Evolutionary conservation across 2,329 filamentous ascomycete species (phyloP).

Genomic region (Exophiala bonariae): DNA sequence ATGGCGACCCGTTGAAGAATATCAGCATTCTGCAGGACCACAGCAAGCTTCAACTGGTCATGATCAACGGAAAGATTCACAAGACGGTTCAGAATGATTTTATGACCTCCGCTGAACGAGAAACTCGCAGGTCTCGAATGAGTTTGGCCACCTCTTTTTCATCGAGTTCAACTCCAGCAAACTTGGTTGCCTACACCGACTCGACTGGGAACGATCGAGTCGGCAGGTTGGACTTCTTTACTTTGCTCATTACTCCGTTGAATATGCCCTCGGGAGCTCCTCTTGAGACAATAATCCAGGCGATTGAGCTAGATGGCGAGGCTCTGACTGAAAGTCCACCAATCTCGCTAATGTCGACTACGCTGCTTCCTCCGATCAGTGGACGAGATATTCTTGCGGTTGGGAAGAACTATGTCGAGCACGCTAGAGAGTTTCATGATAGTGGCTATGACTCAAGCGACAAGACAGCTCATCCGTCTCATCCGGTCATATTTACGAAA

Average conservation of each 20-base stretch:
- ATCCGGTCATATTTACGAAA: slow-evolving; percentile 26
- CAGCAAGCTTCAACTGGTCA: slow-evolving; percentile 44
- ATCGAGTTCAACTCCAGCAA: too few relatives aligned
- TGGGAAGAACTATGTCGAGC: slow-evolving; percentile 55
- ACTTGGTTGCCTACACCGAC: slow-evolving; percentile 9
- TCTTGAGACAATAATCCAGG: slow-evolving; percentile 50
- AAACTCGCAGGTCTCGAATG: not conserved
- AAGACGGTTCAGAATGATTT: slow-evolving; percentile 33
- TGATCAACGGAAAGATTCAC: slow-evolving; percentile 50
- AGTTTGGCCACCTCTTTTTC: too few relatives aligned
- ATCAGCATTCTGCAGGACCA: slow-evolving; percentile 45
- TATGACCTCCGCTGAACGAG: slow-evolving; percentile 5
- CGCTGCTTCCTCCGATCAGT: slow-evolving; percentile 35
- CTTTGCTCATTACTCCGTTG: slow-evolving; percentile 43
- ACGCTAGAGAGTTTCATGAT: slow-evolving; percentile 58
- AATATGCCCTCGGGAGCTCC: slow-evolving; percentile 48
- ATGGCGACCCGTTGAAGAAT: slow-evolving; percentile 46
- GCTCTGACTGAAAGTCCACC: slow-evolving; percentile 38
- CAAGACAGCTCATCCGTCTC: slow-evolving; percentile 31
- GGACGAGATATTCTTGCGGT: slow-evolving; percentile 26
- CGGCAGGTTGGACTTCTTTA: slow-evolving; percentile 42
- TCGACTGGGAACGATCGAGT: slow-evolving; percentile 31
- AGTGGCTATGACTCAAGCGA: slow-evolving; percentile 49
- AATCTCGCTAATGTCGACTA: slow-evolving; percentile 35
- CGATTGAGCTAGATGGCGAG: slow-evolving; percentile 37